Percentiles rank a stretch among this genome's conserved stretches.
Evolutionary conservation across 2,329 filamentous ascomycete species (phyloP).

Genomic region (Epichloe sylvatica): DNA sequence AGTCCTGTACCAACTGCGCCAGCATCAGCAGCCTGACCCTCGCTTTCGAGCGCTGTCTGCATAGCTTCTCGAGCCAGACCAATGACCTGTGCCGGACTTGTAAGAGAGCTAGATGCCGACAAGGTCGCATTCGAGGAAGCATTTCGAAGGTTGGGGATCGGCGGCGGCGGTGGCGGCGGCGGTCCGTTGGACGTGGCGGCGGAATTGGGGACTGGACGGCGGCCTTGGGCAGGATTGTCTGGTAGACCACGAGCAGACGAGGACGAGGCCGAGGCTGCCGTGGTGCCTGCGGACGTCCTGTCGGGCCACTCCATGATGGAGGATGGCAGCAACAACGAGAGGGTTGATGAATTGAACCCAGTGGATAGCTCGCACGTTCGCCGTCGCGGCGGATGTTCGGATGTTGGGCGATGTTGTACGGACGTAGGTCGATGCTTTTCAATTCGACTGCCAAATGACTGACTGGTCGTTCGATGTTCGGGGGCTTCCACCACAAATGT

Average conservation of each 20-base stretch:
- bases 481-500: slow-evolving; percentile 10
- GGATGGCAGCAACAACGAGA: slow-evolving; percentile 10
- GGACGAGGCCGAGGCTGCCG: slow-evolving; percentile 14
- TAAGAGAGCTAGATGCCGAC: slow-evolving; percentile 37
- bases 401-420: slow-evolving; percentile 1
- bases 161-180: slow-evolving; percentile 28
- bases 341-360: not conserved
- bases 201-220: slow-evolving; percentile 26
- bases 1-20: slow-evolving; percentile 44
- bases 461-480: slow-evolving; percentile 7
- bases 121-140: slow-evolving; percentile 32
- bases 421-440: not conserved
- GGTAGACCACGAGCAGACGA: slow-evolving; percentile 22
- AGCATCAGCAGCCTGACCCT: slow-evolving; percentile 48
- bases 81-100: slow-evolving; percentile 47
- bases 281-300: slow-evolving; percentile 14
- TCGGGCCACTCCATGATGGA: slow-evolving; percentile 23
- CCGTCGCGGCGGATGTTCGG: slow-evolving; percentile 3
- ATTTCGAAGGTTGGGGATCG: slow-evolving; percentile 34
- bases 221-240: slow-evolving; percentile 26
- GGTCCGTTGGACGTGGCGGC: slow-evolving; percentile 26
- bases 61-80: slow-evolving; percentile 52
- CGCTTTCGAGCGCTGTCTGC: slow-evolving; percentile 51
- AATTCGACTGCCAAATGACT: not conserved
- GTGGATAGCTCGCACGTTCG: not conserved